Evolutionary conservation across 1,139 yeast species (phyloP), one percentile per base, ranked within the genome.

Genomic region (Saccharomyces hybrid): DNA sequence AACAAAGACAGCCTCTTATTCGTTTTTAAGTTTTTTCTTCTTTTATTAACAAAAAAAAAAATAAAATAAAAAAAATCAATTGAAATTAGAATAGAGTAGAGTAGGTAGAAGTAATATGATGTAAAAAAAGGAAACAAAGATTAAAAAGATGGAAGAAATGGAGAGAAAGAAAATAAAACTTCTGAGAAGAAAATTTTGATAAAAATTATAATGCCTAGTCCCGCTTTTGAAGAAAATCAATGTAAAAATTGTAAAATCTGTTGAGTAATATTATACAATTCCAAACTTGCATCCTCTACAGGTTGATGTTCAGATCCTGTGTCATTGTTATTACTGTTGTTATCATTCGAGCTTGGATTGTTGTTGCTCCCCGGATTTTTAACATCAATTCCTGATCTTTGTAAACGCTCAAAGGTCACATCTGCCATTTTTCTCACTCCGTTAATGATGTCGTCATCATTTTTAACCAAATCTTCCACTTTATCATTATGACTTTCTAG

Each of bases 401-500:
- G 69, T 27, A 73, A 61, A 48, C 70, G 68, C 47, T 66, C 68
- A 47, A 63, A 65, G 41, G 74, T 73, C 30, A 67, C 63, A 49
- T 70, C 76, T 57, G 82, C 78, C 63, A 75, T 64, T 57, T 75
- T 78, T 63, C 80, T 81, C 41, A 83, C 83, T 5, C 83, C 82
- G 31, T 76, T 73, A 52, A 82, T 76, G 20, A 83, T 78, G n/a
- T 81, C 75, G 59, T 76, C 79, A 65, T 83, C 81, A 54, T 75
- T 81, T 66, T 84, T 84, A 50, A 86, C 82, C 63, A 82, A 75
- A 8, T 79, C 75, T 58, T 82, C 81, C 54, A 93, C 81, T 56
- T 86, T 86, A 52, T 74, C 73, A 67, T 90, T 88, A 65, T 87
- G 89, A 55, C 95, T 84, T 73, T 93, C 99, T 60, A 95, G 78